These are phyloP conservation scores for Wallemia hederae DNA, from an alignment of 1,284 basidiomycete species.

Conservation along the genomic window DNA sequence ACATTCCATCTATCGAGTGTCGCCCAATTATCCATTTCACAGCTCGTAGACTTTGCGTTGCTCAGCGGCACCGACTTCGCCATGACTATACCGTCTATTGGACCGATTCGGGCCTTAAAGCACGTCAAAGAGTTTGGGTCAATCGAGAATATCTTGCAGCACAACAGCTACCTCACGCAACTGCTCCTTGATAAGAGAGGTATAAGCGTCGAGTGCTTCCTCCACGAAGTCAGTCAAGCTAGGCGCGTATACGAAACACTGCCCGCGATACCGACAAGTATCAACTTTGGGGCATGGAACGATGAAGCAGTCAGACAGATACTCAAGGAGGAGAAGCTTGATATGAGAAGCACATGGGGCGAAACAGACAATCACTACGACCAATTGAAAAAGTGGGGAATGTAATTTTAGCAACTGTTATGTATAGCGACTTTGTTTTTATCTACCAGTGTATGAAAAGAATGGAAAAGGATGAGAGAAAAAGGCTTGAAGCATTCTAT, in stretches of 20 bases:
- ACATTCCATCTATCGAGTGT: not conserved
- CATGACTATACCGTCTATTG: not conserved
- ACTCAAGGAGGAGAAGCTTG: not conserved
- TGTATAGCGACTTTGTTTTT: not conserved
- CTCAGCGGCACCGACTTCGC: not conserved
- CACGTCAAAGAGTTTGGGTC: not conserved
- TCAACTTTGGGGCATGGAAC: not conserved
- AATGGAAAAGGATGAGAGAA: no score
- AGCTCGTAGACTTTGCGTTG: not conserved
- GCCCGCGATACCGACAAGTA: not conserved
- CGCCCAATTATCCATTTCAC: not conserved
- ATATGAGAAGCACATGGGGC: not conserved
- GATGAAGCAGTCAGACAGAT: not conserved
- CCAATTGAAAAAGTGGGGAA: not conserved
- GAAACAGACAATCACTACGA: not conserved
- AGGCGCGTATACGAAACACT: not conserved
- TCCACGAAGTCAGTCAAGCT: not conserved
- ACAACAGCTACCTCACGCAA: not conserved
- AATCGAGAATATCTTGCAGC: not conserved
- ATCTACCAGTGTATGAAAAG: not conserved
- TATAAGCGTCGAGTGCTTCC: not conserved
- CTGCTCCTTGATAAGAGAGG: not conserved
- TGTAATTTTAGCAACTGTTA: not conserved
- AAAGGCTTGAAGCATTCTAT: not conserved
- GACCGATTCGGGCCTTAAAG: not conserved